Evolutionary conservation across 1,284 basidiomycete species (phyloP).

Genomic region (Porogramme epimiltina): DNA sequence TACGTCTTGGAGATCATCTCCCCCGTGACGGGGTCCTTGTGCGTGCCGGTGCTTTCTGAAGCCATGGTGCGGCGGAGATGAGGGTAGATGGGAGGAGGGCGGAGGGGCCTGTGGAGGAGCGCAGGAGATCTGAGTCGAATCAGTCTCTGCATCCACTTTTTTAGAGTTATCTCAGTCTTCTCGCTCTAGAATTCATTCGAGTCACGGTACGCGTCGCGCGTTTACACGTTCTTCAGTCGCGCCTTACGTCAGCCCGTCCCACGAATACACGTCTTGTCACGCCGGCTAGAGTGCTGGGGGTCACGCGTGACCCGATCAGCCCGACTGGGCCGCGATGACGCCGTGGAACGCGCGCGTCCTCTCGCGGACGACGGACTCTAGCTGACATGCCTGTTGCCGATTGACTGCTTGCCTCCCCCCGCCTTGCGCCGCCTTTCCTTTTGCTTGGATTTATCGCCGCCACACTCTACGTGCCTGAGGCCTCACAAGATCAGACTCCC

Average conservation of each 20-base stretch:
- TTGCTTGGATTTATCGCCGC: too few species aligned
- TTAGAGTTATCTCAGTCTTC: slow-evolving; percentile 17
- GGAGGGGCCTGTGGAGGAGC: slow-evolving; percentile 10
- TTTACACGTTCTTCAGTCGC: background rate
- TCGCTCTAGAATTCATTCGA: slow-evolving; percentile 9
- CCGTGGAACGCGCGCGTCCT: too few species aligned
- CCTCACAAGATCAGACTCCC: background rate
- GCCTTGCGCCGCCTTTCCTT: too few species aligned
- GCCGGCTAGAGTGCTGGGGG: background rate
- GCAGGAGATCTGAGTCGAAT: slow-evolving; percentile 28
- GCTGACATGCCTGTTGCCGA: too few species aligned
- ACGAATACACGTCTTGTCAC: slow-evolving; percentile 12
- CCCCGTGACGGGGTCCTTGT: slow-evolving; percentile 88
- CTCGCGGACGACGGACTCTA: background rate
- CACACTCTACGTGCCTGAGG: background rate
- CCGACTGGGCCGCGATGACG: too few species aligned
- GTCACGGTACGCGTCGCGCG: slow-evolving; percentile 14
- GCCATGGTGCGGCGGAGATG: slow-evolving; percentile 46
- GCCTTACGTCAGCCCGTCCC: slow-evolving; percentile 5
- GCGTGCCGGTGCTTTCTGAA: slow-evolving; percentile 53
- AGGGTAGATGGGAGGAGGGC: slow-evolving; percentile 5
- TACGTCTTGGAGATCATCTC: slow-evolving; percentile 96
- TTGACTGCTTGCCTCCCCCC: slow-evolving; percentile 1
- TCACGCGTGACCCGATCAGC: slow-evolving; percentile 12
- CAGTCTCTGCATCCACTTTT: slow-evolving; percentile 34